phyloP scores from a whole-genome alignment of 257 asterid genomes.

The Nyctanthes arbortristis region DNA sequence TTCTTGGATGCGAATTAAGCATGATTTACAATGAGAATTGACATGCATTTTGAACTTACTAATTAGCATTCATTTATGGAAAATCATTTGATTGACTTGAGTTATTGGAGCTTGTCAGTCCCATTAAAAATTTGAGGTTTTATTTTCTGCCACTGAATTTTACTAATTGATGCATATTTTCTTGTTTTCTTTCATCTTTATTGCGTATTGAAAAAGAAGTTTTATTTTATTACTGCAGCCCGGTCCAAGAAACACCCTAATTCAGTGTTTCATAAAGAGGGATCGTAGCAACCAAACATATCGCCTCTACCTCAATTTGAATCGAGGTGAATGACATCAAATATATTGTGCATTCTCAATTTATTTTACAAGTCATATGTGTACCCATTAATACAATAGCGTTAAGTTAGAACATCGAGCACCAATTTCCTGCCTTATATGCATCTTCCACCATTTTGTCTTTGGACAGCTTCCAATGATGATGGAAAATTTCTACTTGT shows the following conservation, averaged over 20 bases:
- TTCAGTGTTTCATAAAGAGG: conserved; percentile 88
- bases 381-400: conserved; percentile 6
- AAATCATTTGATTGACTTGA: background rate
- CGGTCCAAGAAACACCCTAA: conserved; percentile 69
- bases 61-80: background rate
- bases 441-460: conserved; percentile 13
- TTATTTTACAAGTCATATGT: background rate
- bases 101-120: background rate
- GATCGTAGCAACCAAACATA: conserved; percentile 76
- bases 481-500: conserved; percentile 93
- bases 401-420: background rate
- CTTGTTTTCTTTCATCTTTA: background rate
- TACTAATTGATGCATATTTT: background rate
- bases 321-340: conserved; percentile 53
- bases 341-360: background rate
- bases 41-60: background rate
- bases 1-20: too few relatives aligned
- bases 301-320: conserved; percentile 69
- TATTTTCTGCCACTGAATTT: background rate
- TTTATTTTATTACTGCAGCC: conserved; percentile 57
- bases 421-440: background rate
- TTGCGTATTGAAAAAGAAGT: conserved; percentile 11
- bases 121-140: background rate
- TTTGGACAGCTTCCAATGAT: conserved; percentile 77
- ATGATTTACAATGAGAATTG: background rate